Base-by-base conservation (phyloP, 169 alveolate species). In the Miamiensis avidus region DNA sequence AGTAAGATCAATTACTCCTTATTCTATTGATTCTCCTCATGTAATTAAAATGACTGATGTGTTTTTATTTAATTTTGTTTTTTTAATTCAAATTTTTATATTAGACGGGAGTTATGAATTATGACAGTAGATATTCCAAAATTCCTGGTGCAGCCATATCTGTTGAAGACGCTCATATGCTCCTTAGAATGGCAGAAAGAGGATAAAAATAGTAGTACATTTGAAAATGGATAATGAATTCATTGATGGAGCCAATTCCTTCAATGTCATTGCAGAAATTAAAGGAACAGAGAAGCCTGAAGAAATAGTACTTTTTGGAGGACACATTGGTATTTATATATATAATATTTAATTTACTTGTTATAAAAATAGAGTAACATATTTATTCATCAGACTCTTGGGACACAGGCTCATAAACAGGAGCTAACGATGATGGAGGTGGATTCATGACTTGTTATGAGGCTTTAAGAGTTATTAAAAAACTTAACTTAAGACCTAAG, bases 101-200 rank as follows among this genome's bases (percentile, higher is more conserved):
- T n/a, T n/a, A n/a, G 26, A 25, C 74, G 74, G n/a, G n/a, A n/a
- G n/a, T n/a, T n/a, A n/a, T n/a, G n/a, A n/a, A n/a, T n/a, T n/a
- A n/a, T n/a, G 81, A 74, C 26, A 76, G 73, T 78, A 0, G 34
- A 32, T 65, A 34, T 25, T 29, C 82, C 1, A 30, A 69, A 74
- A 64, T 77, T 49, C 90, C 90, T 49, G 90, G 86, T 25, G 90
- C 82, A 34, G 85, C 90, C 1, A 74, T 85, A 27, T 34, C 83
- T 72, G 85, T 85, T 30, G 90, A 85, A 73, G 90, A 85, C 79
- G 86, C 90, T 34, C 86, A 85, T 31, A 85, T 85, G 90, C 34
- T 85, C 29, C 76, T 78, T 25, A 85, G 90, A 74, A 85, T 85
- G 90, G 64, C 27, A 25, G 0, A 85, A 49, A 69, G 90, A 79